Evolutionary conservation across 2,329 filamentous ascomycete species (phyloP).

Genomic region (Calonectria fujianensis): DNA sequence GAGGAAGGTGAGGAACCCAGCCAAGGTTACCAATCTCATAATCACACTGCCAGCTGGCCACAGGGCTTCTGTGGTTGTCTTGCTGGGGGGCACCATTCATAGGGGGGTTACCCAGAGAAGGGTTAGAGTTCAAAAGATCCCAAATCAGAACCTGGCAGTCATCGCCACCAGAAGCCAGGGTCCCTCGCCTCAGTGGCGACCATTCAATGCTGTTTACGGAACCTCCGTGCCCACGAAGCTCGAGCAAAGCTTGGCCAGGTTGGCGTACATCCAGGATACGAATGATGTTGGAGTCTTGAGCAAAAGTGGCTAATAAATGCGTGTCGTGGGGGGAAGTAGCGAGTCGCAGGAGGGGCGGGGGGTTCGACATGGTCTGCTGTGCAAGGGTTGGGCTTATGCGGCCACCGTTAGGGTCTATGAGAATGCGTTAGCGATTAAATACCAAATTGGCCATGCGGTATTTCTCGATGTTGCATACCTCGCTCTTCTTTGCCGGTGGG

Average conservation of each 20-base stretch:
- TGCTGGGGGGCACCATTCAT: conserved; percentile 70
- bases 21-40: conserved; percentile 91
- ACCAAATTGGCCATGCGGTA: background rate
- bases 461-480: conserved; percentile 68
- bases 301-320: conserved; percentile 97
- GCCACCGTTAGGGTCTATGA: conserved; percentile 72
- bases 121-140: conserved; percentile 85
- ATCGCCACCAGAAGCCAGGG: conserved; percentile 92
- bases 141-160: conserved; percentile 94
- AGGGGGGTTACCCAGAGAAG: conserved; percentile 64
- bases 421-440: conserved; percentile 45
- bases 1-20: conserved; percentile 85
- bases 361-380: conserved; percentile 85
- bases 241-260: conserved; percentile 94
- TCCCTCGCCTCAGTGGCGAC: conserved; percentile 90
- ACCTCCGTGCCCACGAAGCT: conserved; percentile 91
- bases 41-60: conserved; percentile 88
- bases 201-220: conserved; percentile 96
- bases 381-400: conserved; percentile 84
- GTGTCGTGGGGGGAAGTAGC: conserved; percentile 96
- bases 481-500: conserved; percentile 89
- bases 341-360: conserved; percentile 85
- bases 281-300: conserved; percentile 92
- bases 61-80: conserved; percentile 79
- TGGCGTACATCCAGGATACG: conserved; percentile 97